Evolutionary conservation across 1,284 basidiomycete species (phyloP), one percentile per base, ranked within the genome.

Genomic region (Bondarzewia mesenterica): DNA sequence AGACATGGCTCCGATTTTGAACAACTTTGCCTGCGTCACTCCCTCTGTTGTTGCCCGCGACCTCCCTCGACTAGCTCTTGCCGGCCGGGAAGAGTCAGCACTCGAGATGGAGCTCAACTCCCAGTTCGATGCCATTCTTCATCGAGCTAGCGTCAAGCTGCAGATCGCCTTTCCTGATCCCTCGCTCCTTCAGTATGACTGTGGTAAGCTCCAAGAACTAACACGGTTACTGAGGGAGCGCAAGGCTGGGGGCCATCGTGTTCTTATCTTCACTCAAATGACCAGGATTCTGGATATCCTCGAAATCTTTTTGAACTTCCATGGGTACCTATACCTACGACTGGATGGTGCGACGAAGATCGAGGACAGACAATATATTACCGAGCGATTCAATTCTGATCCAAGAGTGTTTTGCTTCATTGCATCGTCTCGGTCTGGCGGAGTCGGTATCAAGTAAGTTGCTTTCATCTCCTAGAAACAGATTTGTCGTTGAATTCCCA

Each of bases 181-280:
- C 0, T 91, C 85, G 0, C 72, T 97, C 22, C 74, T 97, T 5
- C 94, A 97, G 62, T 98, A 94, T 65, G 94, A 98, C 64, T 97
- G 95, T 59, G 94, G 94, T 44, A 98, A 98, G 64, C 75, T 98
- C 15, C 94, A 97, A 61, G 78, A 86, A 54, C 79, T 98, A 3
- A 80, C 84, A 26, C 69, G 72, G 21, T 74, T 98, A 26, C 75
- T 98, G 39, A 82, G 91, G 20, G 81, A 89, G 60, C 86, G 85
- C 62, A 93, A 94, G 60, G 80, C 80, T 0, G 90, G 81, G 2
- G 91, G 92, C 0, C 93, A 97, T 62, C 86, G 94, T 1, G 78
- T 92, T 20, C 74, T 98, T 43, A 95, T 98, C 58, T 98, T 98
- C 65, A 98, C 94, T 0, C 94, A 98, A 61, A 98, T 98, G 94